Base-by-base conservation (phyloP, 2,329 filamentous ascomycete species). In the Ophiosphaerella herpotricha region DNA sequence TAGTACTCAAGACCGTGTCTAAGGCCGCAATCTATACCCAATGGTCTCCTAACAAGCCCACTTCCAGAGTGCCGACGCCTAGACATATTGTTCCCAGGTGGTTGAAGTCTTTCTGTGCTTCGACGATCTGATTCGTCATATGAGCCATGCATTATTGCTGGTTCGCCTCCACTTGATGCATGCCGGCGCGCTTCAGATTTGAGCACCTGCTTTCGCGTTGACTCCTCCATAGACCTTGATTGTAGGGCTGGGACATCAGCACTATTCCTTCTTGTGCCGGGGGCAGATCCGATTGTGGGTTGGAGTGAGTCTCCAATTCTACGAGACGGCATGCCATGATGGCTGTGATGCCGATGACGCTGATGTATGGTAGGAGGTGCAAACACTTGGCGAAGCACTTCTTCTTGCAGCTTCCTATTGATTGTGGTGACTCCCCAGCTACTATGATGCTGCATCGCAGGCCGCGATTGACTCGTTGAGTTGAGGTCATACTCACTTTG, bases 301-400 rank as follows among this genome's bases (percentile, higher is more conserved):
- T 68, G 61, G 24, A 51, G 39, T 4, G 58, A 50, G 47, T 71
- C 63, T 49, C 61, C 60, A 47, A 66, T 24, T 64, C 64, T 62
- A 54, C 69, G 69, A 6, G 75, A 79, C 26, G 87, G 82, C 31
- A 92, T 78, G 11, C 83, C 81, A 46, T 88, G 81, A 46, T 88
- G 81, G 14, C 81, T 79, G 16, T 88, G 88, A 54, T 84, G 83
- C 29, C 88, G 86, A 52, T 91, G 87, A 54, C 88, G 87, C 61
- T 92, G 90, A 62, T 90, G 87, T 52, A 96, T 89, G 0, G 89
- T 86, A 45, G 91, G 88, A 51, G 91, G 90, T 37, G 91, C 79
- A 66, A 97, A 97, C 0, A 93, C 93, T 68, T 97, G 92, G 34
- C 91, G 90, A 66, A 97, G 88, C 1, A 97, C 91, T 71, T 96